Evolutionary conservation across 2,329 filamentous ascomycete species (phyloP).

Genomic region (Nothopassalora personata): DNA sequence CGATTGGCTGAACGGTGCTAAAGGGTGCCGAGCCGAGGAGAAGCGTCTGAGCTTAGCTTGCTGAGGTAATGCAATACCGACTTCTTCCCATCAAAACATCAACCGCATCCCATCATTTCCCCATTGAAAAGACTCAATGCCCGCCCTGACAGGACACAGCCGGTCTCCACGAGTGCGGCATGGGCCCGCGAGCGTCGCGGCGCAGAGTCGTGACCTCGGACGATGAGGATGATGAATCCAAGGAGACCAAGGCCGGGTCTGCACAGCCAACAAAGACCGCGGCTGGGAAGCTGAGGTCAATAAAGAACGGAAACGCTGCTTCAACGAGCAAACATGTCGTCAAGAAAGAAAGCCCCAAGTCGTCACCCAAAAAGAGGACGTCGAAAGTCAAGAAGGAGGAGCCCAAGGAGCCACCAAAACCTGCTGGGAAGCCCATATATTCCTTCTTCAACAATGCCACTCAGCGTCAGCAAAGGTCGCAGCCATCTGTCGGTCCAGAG

Average conservation of each 20-base stretch:
- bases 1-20: no score
- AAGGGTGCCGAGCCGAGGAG: no score
- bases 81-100: neutral
- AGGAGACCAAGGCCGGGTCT: conserved; percentile 7
- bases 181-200: conserved; percentile 28
- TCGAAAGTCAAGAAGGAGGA: conserved; percentile 20
- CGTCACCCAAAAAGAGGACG: conserved; percentile 19
- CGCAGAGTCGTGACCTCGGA: conserved; percentile 24
- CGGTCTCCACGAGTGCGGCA: conserved; percentile 16
- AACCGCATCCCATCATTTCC: neutral
- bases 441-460: conserved; percentile 46
- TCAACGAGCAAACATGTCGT: neutral
- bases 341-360: conserved; percentile 8
- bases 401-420: conserved; percentile 35
- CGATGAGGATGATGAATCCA: conserved; percentile 16
- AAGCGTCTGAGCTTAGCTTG: no score
- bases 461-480: conserved; percentile 35
- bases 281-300: conserved; percentile 21
- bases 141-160: neutral
- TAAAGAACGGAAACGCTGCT: conserved; percentile 9
- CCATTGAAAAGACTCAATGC: neutral
- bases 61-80: no score
- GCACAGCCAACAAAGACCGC: conserved; percentile 12
- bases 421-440: conserved; percentile 40
- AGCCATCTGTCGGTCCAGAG: conserved; percentile 37